These are phyloP conservation scores for Cornus controversa DNA, from an alignment of 148 eudicot species.

Conservation along the genomic window DNA sequence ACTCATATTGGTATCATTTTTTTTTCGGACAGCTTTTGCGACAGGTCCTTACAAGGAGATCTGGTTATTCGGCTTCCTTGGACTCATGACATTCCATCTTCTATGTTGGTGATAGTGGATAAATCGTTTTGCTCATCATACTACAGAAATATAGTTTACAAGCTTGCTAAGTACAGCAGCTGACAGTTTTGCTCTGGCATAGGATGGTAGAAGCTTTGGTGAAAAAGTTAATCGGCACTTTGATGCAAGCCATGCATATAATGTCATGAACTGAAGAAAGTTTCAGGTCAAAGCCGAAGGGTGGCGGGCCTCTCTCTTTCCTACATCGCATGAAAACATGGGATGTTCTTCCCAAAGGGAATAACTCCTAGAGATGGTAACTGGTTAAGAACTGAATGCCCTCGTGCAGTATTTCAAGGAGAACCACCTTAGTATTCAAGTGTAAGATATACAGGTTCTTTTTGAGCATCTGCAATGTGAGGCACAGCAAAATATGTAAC, in stretches of 20 bases:
- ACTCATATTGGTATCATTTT: neutral
- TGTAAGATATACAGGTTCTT: constrained; percentile 32
- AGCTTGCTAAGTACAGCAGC: neutral
- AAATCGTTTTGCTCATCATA: neutral
- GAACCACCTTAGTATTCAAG: constrained; percentile 15
- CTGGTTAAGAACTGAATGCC: constrained; percentile 7
- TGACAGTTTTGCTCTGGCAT: constrained; percentile 17
- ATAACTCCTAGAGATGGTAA: constrained; percentile 2
- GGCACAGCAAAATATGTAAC: neutral
- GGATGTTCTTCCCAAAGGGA: constrained; percentile 20
- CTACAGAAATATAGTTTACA: neutral
- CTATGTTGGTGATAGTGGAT: constrained; percentile 5
- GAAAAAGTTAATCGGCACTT: neutral
- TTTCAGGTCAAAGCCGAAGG: constrained; percentile 40
- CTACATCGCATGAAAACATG: constrained; percentile 8
- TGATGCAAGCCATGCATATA: neutral
- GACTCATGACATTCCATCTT: constrained; percentile 18
- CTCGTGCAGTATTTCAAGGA: constrained; percentile 35
- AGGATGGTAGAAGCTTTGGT: constrained; percentile 3
- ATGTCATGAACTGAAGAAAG: neutral
- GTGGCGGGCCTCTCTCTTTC: constrained; percentile 31
- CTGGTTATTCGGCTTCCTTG: constrained; percentile 12
- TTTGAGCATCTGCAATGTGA: constrained; percentile 29
- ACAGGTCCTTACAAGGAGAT: constrained; percentile 10
- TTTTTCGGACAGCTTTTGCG: constrained; percentile 26